Percentiles rank a stretch among this genome's conserved stretches.
These are phyloP conservation scores for Podila minutissima DNA, from an alignment of 192 early-diverging fungal species.

Conservation along the genomic window DNA sequence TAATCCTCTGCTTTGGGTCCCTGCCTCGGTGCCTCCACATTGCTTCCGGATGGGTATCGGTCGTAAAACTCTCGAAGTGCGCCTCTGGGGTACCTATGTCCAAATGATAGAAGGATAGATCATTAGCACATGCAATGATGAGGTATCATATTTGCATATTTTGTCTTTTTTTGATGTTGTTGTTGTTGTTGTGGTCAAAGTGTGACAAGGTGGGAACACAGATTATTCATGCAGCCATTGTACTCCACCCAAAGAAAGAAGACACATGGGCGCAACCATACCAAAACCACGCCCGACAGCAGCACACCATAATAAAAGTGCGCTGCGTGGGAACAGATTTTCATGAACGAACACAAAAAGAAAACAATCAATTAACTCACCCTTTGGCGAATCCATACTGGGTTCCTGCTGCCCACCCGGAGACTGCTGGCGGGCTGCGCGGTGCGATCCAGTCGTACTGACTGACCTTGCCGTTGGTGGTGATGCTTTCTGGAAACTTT, in stretches of 20 bases:
- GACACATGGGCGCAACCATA: too few species aligned
- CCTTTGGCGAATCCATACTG: slow-evolving; percentile 25
- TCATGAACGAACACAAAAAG: background rate
- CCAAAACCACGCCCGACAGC: too few species aligned
- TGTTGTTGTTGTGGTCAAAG: too few species aligned
- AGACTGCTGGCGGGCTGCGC: slow-evolving; percentile 14
- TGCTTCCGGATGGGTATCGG: background rate
- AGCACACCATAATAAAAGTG: too few species aligned
- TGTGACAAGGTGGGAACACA: too few species aligned
- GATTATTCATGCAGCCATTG: too few species aligned
- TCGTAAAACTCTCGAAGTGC: background rate
- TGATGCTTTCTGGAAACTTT: slow-evolving; percentile 3
- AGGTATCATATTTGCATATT: background rate
- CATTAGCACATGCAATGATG: background rate
- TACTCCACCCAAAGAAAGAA: too few species aligned
- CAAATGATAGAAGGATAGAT: background rate
- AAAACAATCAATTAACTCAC: slow-evolving; percentile 12
- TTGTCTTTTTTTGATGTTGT: too few species aligned
- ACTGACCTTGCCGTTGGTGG: background rate
- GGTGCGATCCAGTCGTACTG: slow-evolving; percentile 36
- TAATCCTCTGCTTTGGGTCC: background rate
- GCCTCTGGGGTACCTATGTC: background rate
- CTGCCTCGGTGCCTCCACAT: background rate
- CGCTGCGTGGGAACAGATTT: background rate
- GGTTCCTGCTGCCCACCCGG: slow-evolving; percentile 38